Percentiles rank a stretch among this genome's conserved stretches.
phyloP scores from a whole-genome alignment of 495 filamentous ascomycete species.

The Pyrenula aspistea region DNA sequence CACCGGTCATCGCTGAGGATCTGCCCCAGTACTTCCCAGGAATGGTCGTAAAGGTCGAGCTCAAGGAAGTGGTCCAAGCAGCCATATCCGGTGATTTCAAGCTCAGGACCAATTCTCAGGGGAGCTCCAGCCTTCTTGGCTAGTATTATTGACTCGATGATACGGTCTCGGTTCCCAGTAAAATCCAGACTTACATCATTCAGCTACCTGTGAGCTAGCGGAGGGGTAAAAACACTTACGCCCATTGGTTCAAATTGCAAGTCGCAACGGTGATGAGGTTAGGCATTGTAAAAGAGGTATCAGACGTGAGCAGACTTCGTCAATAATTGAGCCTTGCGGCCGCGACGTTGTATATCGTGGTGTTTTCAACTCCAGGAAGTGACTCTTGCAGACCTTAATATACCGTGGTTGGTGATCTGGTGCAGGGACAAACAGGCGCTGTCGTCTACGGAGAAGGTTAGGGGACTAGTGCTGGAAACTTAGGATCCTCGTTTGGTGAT shows the following conservation, averaged over 20 bases:
- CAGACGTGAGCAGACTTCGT: no score
- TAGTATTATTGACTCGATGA: slow-evolving; percentile 59
- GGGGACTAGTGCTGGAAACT: no score
- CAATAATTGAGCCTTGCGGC: no score
- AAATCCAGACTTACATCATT: slow-evolving; percentile 51
- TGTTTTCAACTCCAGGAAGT: no score
- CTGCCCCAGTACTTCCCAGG: slow-evolving; percentile 55
- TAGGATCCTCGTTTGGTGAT: no score
- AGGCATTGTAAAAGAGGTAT: not conserved
- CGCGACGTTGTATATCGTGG: no score
- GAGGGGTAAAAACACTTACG: slow-evolving; percentile 2
- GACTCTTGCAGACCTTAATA: no score
- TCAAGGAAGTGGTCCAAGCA: slow-evolving; percentile 59
- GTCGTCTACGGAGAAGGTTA: no score
- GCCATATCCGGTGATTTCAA: slow-evolving; percentile 59
- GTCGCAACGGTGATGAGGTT: slow-evolving; percentile 32
- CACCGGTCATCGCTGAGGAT: slow-evolving; percentile 54
- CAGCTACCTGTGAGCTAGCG: not conserved
- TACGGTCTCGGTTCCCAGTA: slow-evolving; percentile 63
- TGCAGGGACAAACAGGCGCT: no score
- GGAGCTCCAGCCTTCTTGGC: slow-evolving; percentile 60
- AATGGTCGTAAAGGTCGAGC: slow-evolving; percentile 26
- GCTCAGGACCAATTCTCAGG: slow-evolving; percentile 67
- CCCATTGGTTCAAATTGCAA: slow-evolving; percentile 29
- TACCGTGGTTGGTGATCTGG: no score